phyloP scores from a whole-genome alignment of 2,329 filamentous ascomycete genomes.

The Pyrenophora tritici-repentis region DNA sequence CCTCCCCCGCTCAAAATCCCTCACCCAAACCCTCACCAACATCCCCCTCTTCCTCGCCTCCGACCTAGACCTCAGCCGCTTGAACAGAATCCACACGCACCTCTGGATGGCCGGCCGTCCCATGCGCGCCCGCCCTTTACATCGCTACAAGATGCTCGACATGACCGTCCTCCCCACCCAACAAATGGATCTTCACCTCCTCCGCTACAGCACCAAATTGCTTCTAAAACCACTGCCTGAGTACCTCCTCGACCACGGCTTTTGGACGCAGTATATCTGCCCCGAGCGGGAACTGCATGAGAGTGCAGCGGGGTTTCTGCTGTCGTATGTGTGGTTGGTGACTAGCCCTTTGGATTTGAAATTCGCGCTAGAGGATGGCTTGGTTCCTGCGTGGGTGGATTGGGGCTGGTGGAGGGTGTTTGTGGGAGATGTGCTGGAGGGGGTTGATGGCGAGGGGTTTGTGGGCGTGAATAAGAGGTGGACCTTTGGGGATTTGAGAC shows the following conservation, averaged over 20 bases:
- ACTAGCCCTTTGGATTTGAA: slow-evolving; percentile 41
- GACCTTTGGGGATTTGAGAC: slow-evolving; percentile 43
- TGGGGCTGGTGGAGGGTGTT: slow-evolving; percentile 46
- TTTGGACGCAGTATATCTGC: slow-evolving; percentile 38
- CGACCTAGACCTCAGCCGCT: slow-evolving; percentile 37
- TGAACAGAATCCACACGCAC: slow-evolving; percentile 42
- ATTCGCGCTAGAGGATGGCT: slow-evolving; percentile 35
- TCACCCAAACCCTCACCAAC: slow-evolving; percentile 32
- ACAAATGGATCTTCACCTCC: slow-evolving; percentile 46
- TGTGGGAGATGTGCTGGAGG: slow-evolving; percentile 28
- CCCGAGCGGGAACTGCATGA: slow-evolving; percentile 6
- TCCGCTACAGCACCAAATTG: slow-evolving; percentile 39
- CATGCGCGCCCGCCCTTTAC: slow-evolving; percentile 42
- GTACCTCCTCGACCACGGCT: slow-evolving; percentile 35
- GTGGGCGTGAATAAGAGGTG: slow-evolving; percentile 46
- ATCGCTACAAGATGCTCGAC: slow-evolving; percentile 45
- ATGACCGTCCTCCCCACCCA: slow-evolving; percentile 38
- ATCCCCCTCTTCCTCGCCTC: slow-evolving; percentile 33
- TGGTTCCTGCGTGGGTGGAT: slow-evolving; percentile 37
- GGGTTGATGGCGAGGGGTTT: slow-evolving; percentile 39
- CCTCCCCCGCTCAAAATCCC: slow-evolving; percentile 20
- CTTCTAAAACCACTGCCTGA: slow-evolving; percentile 43
- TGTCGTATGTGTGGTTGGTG: slow-evolving; percentile 46
- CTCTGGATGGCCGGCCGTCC: slow-evolving; percentile 47
- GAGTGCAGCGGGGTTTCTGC: slow-evolving; percentile 38